Evolutionary conservation across 331 rosid genomes (phyloP).

Genomic region (Quercus phellos): DNA sequence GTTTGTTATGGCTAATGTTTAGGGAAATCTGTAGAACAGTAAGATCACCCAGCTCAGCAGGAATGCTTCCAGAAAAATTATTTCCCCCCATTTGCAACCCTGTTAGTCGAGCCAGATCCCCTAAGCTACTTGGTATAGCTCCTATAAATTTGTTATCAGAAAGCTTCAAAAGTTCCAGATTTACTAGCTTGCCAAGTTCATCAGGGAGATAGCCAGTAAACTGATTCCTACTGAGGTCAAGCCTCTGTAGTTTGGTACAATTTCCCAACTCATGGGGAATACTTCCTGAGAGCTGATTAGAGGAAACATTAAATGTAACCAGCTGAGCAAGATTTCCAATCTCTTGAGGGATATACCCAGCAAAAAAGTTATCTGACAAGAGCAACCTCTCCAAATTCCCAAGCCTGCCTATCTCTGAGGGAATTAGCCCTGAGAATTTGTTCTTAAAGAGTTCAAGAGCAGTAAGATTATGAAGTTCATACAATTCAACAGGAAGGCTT

Average conservation of each 20-base stretch:
- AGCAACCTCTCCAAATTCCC: constrained; percentile 48
- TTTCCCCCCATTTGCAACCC: constrained; percentile 70
- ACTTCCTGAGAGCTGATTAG: constrained; percentile 48
- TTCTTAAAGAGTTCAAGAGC: constrained; percentile 60
- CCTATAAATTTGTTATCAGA: constrained; percentile 56
- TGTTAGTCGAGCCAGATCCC: constrained; percentile 53
- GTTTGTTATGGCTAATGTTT: constrained; percentile 60
- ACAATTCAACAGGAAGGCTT: constrained; percentile 52
- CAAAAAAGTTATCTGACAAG: constrained; percentile 51
- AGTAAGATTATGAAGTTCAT: constrained; percentile 51
- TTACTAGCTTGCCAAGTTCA: constrained; percentile 58
- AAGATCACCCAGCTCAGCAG: constrained; percentile 50
- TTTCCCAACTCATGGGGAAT: constrained; percentile 64
- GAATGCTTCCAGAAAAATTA: constrained; percentile 52
- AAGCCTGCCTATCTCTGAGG: constrained; percentile 48
- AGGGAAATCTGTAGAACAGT: constrained; percentile 60
- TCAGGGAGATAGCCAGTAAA: constrained; percentile 51
- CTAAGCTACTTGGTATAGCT: constrained; percentile 52
- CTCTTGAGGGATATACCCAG: constrained; percentile 55
- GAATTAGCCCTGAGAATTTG: constrained; percentile 46
- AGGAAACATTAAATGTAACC: constrained; percentile 57
- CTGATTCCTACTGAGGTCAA: constrained; percentile 64
- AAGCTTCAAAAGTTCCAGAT: constrained; percentile 59
- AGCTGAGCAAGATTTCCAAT: constrained; percentile 52
- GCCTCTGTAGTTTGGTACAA: constrained; percentile 56